These are phyloP conservation scores for Phytophthora palmivora DNA, from an alignment of 352 stramenopile species.

Conservation along the genomic window DNA sequence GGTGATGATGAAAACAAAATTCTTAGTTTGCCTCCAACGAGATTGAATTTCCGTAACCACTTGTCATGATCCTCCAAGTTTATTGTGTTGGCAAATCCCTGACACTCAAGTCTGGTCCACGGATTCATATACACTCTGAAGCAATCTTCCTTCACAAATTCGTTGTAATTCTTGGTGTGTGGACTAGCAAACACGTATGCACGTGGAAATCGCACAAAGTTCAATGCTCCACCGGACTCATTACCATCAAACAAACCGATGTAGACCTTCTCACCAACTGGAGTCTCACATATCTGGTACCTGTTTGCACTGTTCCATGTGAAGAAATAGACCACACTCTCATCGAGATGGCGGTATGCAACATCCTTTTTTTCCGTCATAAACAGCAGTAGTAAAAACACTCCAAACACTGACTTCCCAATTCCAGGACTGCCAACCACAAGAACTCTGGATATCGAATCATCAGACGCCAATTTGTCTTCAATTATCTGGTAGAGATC, in stretches of 20 bases:
- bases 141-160: constrained; percentile 32
- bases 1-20: constrained; percentile 25
- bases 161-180: constrained; percentile 26
- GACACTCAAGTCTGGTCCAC: constrained; percentile 35
- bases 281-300: constrained; percentile 3
- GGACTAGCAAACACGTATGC: constrained; percentile 35
- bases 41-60: constrained; percentile 28
- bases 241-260: constrained; percentile 24
- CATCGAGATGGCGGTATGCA: constrained; percentile 15
- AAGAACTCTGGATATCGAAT: constrained; percentile 1
- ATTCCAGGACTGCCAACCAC: constrained; percentile 28
- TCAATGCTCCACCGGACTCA: constrained; percentile 6
- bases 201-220: background rate
- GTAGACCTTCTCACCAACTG: constrained; percentile 6
- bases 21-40: constrained; percentile 39
- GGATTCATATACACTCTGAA: constrained; percentile 41
- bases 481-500: constrained; percentile 17
- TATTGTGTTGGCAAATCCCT: constrained; percentile 20
- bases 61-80: constrained; percentile 21
- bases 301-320: constrained; percentile 8
- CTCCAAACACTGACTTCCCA: constrained; percentile 33
- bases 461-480: background rate
- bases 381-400: constrained; percentile 26
- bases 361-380: constrained; percentile 32
- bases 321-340: constrained; percentile 11